These are phyloP conservation scores for Cercospora beticola DNA, from an alignment of 2,329 filamentous ascomycete species.

Conservation along the genomic window DNA sequence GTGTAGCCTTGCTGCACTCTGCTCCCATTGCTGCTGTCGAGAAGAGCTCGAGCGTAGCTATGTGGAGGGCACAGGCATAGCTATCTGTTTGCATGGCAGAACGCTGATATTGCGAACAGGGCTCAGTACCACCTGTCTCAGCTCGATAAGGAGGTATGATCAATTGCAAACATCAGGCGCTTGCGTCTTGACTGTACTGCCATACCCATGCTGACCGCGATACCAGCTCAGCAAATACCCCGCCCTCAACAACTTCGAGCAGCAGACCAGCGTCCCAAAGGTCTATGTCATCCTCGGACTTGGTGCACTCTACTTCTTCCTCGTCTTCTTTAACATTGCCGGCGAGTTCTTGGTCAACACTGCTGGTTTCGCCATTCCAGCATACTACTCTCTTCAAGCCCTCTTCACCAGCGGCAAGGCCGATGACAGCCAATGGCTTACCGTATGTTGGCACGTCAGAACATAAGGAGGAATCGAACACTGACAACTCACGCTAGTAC, in stretches of 20 bases:
- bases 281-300: constrained; percentile 78
- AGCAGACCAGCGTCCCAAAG: constrained; percentile 79
- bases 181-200: not conserved
- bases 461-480: not conserved
- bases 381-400: constrained; percentile 79
- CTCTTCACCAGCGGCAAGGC: constrained; percentile 69
- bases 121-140: constrained; percentile 64
- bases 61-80: not conserved
- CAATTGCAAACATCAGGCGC: not conserved
- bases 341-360: constrained; percentile 86
- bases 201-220: not conserved
- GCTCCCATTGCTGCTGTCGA: not conserved
- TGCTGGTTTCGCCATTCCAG: constrained; percentile 77
- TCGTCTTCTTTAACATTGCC: constrained; percentile 89
- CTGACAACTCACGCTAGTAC: constrained; percentile 54
- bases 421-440: constrained; percentile 81
- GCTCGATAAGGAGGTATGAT: constrained; percentile 75
- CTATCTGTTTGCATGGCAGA: constrained; percentile 7
- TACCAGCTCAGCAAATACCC: constrained; percentile 80
- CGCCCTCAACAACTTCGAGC: constrained; percentile 79
- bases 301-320: constrained; percentile 79
- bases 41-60: not conserved
- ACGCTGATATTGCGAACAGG: constrained; percentile 25
- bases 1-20: not conserved
- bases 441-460: constrained; percentile 35